Evolutionary conservation across 441 rosid species (phyloP).

Genomic region (Mallotus japonicus): DNA sequence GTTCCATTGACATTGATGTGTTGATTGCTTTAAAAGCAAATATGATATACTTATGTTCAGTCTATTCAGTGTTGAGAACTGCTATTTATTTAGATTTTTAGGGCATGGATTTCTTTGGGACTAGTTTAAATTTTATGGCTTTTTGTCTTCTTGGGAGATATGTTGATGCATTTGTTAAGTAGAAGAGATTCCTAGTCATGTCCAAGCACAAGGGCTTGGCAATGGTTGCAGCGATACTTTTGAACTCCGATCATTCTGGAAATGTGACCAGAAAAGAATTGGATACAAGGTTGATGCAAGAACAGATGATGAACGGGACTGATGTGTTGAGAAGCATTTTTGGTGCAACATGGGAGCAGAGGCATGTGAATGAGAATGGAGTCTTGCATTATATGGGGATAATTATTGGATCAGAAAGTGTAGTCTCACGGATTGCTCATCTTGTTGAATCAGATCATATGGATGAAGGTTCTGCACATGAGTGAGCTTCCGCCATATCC

Average conservation of each 20-base stretch:
- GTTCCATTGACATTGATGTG: constrained; percentile 93
- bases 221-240: constrained; percentile 61
- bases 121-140: constrained; percentile 88
- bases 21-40: constrained; percentile 80
- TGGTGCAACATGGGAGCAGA: constrained; percentile 76
- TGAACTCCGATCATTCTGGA: constrained; percentile 56
- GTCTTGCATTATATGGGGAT: constrained; percentile 70
- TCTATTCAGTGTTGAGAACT: constrained; percentile 70
- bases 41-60: constrained; percentile 82
- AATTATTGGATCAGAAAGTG: constrained; percentile 82
- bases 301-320: constrained; percentile 26
- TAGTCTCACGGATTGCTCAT: constrained; percentile 84
- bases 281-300: constrained; percentile 63
- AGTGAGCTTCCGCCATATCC: constrained; percentile 81
- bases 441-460: constrained; percentile 88
- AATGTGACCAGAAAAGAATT: constrained; percentile 60
- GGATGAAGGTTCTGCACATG: constrained; percentile 92
- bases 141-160: constrained; percentile 87
- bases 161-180: constrained; percentile 76
- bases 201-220: constrained; percentile 84
- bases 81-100: constrained; percentile 54
- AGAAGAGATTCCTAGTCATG: constrained; percentile 84
- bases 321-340: constrained; percentile 77
- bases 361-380: constrained; percentile 87
- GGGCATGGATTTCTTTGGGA: constrained; percentile 86